Conservation (phyloP, 1,284 basidiomycete species). For the Sporisorium scitamineum region DNA sequence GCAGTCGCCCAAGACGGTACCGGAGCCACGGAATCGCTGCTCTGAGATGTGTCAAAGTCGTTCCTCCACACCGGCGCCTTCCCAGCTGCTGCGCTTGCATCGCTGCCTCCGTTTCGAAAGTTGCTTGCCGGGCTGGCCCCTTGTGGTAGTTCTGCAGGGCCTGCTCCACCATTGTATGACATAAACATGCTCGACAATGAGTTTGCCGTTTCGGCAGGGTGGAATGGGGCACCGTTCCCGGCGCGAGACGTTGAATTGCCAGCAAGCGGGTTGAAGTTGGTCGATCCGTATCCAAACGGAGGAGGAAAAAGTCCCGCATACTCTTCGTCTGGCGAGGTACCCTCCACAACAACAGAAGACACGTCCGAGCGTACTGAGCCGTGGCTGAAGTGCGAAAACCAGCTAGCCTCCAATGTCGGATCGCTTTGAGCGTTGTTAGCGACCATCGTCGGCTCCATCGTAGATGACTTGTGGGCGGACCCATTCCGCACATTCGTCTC, state of each 20-base stretch:
- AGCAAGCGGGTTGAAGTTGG: slow-evolving; percentile 42
- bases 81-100: slow-evolving; percentile 8
- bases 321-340: slow-evolving; percentile 31
- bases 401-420: slow-evolving; percentile 30
- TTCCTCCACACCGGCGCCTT: slow-evolving; percentile 7
- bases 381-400: slow-evolving; percentile 41
- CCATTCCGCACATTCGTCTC: background rate
- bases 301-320: slow-evolving; percentile 12
- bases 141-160: background rate
- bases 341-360: slow-evolving; percentile 30
- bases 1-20: slow-evolving; percentile 5
- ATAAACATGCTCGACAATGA: slow-evolving; percentile 47
- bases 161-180: slow-evolving; percentile 23
- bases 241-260: slow-evolving; percentile 40
- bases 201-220: slow-evolving; percentile 30
- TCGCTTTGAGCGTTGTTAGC: slow-evolving; percentile 7
- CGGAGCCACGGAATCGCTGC: slow-evolving; percentile 13
- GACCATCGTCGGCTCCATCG: background rate
- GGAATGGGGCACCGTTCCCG: slow-evolving; percentile 16
- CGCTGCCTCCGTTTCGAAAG: background rate
- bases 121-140: slow-evolving; percentile 5
- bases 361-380: slow-evolving; percentile 31
- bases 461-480: background rate
- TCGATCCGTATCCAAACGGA: slow-evolving; percentile 42
- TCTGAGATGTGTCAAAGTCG: slow-evolving; percentile 9